phyloP scores from a whole-genome alignment of 768 basidiomycete genomes.

The Hortiboletus campestris region DNA sequence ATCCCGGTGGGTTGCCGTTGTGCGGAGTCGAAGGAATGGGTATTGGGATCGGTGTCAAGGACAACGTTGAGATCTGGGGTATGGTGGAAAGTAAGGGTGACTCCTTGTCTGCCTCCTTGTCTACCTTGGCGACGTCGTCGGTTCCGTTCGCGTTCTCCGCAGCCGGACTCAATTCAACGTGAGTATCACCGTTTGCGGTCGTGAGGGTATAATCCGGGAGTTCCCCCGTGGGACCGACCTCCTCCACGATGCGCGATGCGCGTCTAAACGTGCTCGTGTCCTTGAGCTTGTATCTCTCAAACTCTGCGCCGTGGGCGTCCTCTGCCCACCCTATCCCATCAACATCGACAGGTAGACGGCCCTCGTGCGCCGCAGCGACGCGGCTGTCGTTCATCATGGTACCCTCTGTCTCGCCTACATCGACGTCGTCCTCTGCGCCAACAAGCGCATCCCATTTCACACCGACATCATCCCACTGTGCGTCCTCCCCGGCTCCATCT shows the following conservation, averaged over 20 bases:
- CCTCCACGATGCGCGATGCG: conserved; percentile 28
- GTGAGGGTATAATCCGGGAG: conserved; percentile 30
- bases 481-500: conserved; percentile 30
- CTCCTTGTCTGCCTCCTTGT: conserved; percentile 8
- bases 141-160: background rate
- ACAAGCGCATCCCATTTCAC: conserved; percentile 53
- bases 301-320: conserved; percentile 40
- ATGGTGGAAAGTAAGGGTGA: background rate
- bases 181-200: background rate
- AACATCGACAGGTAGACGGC: background rate
- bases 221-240: conserved; percentile 47
- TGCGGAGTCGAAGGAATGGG: background rate
- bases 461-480: conserved; percentile 52
- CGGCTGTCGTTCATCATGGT: background rate
- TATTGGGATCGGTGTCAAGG: conserved; percentile 9
- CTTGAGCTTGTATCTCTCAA: conserved; percentile 24
- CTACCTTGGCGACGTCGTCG: background rate
- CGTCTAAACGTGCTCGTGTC: conserved; percentile 13
- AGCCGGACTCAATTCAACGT: background rate
- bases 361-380: background rate
- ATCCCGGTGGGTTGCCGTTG: conserved; percentile 25
- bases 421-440: conserved; percentile 25
- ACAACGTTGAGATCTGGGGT: conserved; percentile 1
- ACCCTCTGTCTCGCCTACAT: conserved; percentile 15
- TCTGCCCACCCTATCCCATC: conserved; percentile 56